Conservation (phyloP, 2,329 filamentous ascomycete species). For the Calonectria multiphialidica region DNA sequence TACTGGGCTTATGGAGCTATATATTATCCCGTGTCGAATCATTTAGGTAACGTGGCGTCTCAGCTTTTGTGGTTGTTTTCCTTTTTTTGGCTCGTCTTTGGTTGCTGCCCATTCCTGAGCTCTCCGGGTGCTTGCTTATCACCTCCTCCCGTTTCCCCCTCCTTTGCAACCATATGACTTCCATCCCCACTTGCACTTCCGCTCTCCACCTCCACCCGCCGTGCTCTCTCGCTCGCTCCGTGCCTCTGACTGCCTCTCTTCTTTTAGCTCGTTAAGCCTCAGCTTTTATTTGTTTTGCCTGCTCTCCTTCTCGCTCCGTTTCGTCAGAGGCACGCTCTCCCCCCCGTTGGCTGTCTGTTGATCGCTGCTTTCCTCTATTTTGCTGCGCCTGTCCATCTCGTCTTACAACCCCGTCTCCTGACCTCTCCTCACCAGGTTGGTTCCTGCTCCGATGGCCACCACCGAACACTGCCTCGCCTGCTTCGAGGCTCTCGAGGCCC, state of each 20-base stretch:
- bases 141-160: slow-evolving; percentile 22
- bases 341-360: background rate
- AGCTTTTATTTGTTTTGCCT: background rate
- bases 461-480: slow-evolving; percentile 90
- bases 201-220: slow-evolving; percentile 12
- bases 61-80: background rate
- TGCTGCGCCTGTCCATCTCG: slow-evolving; percentile 8
- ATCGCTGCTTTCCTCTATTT: background rate
- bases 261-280: background rate
- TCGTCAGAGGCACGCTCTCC: slow-evolving; percentile 11
- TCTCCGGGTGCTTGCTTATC: slow-evolving; percentile 27
- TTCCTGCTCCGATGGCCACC: slow-evolving; percentile 76
- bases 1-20: slow-evolving; percentile 3
- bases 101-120: background rate
- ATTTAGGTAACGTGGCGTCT: background rate
- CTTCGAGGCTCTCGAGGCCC: slow-evolving; percentile 87
- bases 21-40: background rate
- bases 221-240: slow-evolving; percentile 12
- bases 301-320: background rate
- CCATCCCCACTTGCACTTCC: slow-evolving; percentile 9
- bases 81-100: background rate
- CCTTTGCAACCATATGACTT: slow-evolving; percentile 16
- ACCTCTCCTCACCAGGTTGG: slow-evolving; percentile 17
- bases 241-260: slow-evolving; percentile 19
- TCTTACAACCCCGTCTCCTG: slow-evolving; percentile 17